phyloP scores from a whole-genome alignment of 1,284 basidiomycete genomes.

The Melampsora larici-populina region DNA sequence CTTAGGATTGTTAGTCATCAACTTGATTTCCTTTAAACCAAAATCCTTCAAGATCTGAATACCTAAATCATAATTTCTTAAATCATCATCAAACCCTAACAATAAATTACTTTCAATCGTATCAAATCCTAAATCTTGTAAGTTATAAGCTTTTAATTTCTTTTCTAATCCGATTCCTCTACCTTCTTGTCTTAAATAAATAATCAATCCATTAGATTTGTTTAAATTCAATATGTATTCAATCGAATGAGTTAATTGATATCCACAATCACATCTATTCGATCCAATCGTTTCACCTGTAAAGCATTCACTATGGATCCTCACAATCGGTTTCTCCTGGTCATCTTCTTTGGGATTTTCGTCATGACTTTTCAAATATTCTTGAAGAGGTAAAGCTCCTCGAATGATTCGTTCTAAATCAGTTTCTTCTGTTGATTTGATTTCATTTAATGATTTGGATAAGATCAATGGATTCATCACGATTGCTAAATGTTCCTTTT shows the following conservation, averaged over 20 bases:
- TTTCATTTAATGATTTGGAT: conserved; percentile 74
- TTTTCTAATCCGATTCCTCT: conserved; percentile 93
- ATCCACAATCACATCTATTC: conserved; percentile 98
- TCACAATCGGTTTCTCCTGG: conserved; percentile 73
- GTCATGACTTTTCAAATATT: conserved; percentile 46
- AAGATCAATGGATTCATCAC: conserved; percentile 75
- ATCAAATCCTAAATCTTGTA: conserved; percentile 96
- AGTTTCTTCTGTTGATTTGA: conserved; percentile 82
- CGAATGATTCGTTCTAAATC: conserved; percentile 88
- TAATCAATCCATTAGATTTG: conserved; percentile 84
- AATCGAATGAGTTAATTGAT: conserved; percentile 95
- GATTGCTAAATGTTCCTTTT: conserved; percentile 95
- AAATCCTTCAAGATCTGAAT: conserved; percentile 84
- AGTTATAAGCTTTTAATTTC: conserved; percentile 95
- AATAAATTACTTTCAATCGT: conserved; percentile 95
- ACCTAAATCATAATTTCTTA: conserved; percentile 87
- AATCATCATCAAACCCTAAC: conserved; percentile 90
- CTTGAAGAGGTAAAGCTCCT: conserved; percentile 84
- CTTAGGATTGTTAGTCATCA: conserved; percentile 54
- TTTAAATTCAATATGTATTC: conserved; percentile 68
- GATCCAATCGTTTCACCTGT: conserved; percentile 98
- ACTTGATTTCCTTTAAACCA: conserved; percentile 54
- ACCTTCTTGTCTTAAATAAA: conserved; percentile 98
- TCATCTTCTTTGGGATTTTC: conserved; percentile 46
- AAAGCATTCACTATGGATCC: conserved; percentile 98